Conservation (phyloP, 345 rosid species). For the Excoecaria agallocha region DNA sequence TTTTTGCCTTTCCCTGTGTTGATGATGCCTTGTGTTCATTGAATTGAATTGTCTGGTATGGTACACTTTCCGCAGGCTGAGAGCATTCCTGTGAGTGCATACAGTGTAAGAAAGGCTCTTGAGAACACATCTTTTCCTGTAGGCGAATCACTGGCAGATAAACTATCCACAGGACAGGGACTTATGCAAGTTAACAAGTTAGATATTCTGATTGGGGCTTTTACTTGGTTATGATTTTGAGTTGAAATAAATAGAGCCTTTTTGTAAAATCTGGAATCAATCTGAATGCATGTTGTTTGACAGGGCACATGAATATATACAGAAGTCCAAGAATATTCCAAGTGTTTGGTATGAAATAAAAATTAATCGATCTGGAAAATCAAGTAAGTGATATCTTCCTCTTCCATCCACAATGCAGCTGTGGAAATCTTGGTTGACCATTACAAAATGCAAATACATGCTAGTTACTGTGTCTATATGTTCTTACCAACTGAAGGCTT, state of each 20-base stretch:
- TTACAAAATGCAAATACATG: background rate
- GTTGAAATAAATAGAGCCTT: conserved; percentile 8
- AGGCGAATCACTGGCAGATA: conserved; percentile 75
- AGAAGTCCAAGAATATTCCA: conserved; percentile 50
- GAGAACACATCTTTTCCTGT: conserved; percentile 80
- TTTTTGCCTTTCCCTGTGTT: conserved; percentile 10
- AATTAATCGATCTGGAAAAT: conserved; percentile 71
- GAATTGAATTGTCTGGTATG: conserved; percentile 21
- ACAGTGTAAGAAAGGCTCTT: conserved; percentile 78
- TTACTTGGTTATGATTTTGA: background rate
- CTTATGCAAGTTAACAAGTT: conserved; percentile 97
- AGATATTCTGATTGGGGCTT: conserved; percentile 27
- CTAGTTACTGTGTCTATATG: background rate
- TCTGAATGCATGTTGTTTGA: conserved; percentile 25
- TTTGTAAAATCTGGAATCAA: conserved; percentile 22
- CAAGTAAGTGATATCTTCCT: conserved; percentile 49
- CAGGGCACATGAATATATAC: conserved; percentile 85
- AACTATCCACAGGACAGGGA: conserved; percentile 88
- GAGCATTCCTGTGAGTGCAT: conserved; percentile 79
- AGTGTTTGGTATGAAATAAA: conserved; percentile 67
- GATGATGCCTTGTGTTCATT: conserved; percentile 3
- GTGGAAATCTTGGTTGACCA: background rate
- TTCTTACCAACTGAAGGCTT: background rate
- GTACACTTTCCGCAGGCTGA: conserved; percentile 55
- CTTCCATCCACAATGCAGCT: background rate